Evolutionary conservation across 352 stramenopile genomes (phyloP).

Genomic region (Paralagenidium karlingii): DNA sequence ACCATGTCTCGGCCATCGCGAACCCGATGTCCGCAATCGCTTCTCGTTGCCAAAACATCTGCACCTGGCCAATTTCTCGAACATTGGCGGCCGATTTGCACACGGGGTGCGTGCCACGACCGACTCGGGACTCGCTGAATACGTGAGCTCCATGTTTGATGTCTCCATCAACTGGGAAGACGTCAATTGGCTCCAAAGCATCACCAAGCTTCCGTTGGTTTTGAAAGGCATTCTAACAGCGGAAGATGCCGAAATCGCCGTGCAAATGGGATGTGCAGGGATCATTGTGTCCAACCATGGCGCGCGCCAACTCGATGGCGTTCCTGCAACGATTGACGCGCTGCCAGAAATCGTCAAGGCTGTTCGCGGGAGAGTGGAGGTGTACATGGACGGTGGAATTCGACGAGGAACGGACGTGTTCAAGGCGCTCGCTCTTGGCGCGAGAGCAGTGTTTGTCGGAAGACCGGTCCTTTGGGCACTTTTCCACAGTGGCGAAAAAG

Average conservation of each 20-base stretch:
- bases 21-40: conserved; percentile 91
- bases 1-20: conserved; percentile 90
- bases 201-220: conserved; percentile 84
- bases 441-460: conserved; percentile 90
- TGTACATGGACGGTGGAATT: conserved; percentile 92
- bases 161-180: conserved; percentile 91
- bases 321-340: conserved; percentile 85
- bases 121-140: conserved; percentile 36
- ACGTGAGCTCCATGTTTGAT: conserved; percentile 51
- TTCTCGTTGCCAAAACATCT: conserved; percentile 57
- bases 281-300: conserved; percentile 93
- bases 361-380: conserved; percentile 67
- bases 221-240: conserved; percentile 91
- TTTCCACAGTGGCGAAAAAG: conserved; percentile 77
- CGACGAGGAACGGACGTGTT: conserved; percentile 92
- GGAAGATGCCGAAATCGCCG: conserved; percentile 85
- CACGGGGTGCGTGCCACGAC: conserved; percentile 38
- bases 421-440: conserved; percentile 87
- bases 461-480: conserved; percentile 93
- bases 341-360: conserved; percentile 84
- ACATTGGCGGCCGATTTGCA: conserved; percentile 42
- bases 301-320: conserved; percentile 85
- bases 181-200: conserved; percentile 86
- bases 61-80: conserved; percentile 20
- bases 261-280: conserved; percentile 83